These are phyloP conservation scores for Kazachstania psychrophila DNA, from an alignment of 805 yeast genomes.

Conservation along the genomic window DNA sequence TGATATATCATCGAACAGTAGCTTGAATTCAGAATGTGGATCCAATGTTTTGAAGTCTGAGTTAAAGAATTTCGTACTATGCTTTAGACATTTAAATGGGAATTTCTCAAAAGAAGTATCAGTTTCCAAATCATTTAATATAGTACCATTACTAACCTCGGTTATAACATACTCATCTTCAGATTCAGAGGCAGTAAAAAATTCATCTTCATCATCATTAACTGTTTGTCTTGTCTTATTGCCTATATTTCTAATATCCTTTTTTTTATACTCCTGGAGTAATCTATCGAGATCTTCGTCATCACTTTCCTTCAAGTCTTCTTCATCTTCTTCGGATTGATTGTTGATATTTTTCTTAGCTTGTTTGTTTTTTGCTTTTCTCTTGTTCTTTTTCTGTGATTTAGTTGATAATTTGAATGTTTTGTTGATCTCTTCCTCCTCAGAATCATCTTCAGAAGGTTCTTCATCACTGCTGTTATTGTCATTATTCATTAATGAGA, in stretches of 20 bases:
- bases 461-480: constrained; percentile 9
- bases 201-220: constrained; percentile 30
- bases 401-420: constrained; percentile 3
- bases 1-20: constrained; percentile 63
- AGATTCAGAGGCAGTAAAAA: constrained; percentile 35
- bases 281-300: constrained; percentile 54
- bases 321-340: constrained; percentile 9
- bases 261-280: constrained; percentile 35
- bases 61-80: constrained; percentile 15
- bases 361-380: constrained; percentile 17
- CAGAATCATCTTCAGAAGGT: constrained; percentile 7
- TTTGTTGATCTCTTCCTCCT: constrained; percentile 4
- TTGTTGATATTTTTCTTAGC: constrained; percentile 11
- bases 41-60: constrained; percentile 42
- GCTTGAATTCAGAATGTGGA: constrained; percentile 65
- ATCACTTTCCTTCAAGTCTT: constrained; percentile 23
- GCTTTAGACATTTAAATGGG: constrained; percentile 9
- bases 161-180: constrained; percentile 21
- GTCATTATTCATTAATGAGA: constrained; percentile 24
- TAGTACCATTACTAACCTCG: constrained; percentile 5
- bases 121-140: constrained; percentile 29
- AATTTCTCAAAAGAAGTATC: constrained; percentile 23
- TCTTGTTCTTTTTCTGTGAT: constrained; percentile 21
- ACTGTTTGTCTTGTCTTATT: constrained; percentile 10
- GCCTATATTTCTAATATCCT: constrained; percentile 16